Evolutionary conservation across 108 stramenopile genomes (phyloP).

Genomic region (Nitzschia palea): DNA sequence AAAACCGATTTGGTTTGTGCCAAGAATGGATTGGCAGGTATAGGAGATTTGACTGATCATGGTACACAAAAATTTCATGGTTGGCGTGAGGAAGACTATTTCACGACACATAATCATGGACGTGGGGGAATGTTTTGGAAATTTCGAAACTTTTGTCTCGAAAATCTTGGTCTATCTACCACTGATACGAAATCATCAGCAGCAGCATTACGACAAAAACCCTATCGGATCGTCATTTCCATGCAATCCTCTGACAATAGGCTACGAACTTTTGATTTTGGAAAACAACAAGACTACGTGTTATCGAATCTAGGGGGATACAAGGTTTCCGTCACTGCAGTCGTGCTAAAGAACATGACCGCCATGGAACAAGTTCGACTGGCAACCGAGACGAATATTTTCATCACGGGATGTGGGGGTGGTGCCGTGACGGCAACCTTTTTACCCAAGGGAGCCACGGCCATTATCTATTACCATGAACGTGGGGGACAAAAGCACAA

Average conservation of each 20-base stretch:
- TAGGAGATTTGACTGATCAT: slow-evolving; percentile 50
- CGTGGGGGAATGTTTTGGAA: slow-evolving; percentile 42
- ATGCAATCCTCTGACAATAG: not conserved
- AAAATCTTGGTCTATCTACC: slow-evolving; percentile 35
- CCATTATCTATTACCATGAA: slow-evolving; percentile 38
- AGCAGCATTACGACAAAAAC: not conserved
- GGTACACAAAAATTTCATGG: slow-evolving; percentile 51
- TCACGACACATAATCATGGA: slow-evolving; percentile 46
- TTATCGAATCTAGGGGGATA: not conserved
- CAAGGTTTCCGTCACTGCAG: not conserved
- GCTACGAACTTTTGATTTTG: not conserved
- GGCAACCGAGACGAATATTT: slow-evolving; percentile 13
- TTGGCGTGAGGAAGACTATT: slow-evolving; percentile 33
- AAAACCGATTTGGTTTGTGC: slow-evolving; percentile 43
- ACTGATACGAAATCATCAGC: no score
- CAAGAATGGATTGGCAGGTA: slow-evolving; percentile 39
- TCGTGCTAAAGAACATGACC: not conserved
- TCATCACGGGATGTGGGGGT: slow-evolving; percentile 12
- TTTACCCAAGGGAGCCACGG: slow-evolving; percentile 49
- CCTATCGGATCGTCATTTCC: slow-evolving; percentile 17
- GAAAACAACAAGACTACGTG: not conserved
- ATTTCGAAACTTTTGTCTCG: slow-evolving; percentile 50
- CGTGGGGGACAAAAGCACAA: slow-evolving; percentile 7
- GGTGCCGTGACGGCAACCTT: slow-evolving; percentile 48
- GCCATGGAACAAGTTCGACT: slow-evolving; percentile 10